These are phyloP conservation scores for Candida chauliodis DNA, from an alignment of 805 yeast species.

Conservation along the genomic window DNA sequence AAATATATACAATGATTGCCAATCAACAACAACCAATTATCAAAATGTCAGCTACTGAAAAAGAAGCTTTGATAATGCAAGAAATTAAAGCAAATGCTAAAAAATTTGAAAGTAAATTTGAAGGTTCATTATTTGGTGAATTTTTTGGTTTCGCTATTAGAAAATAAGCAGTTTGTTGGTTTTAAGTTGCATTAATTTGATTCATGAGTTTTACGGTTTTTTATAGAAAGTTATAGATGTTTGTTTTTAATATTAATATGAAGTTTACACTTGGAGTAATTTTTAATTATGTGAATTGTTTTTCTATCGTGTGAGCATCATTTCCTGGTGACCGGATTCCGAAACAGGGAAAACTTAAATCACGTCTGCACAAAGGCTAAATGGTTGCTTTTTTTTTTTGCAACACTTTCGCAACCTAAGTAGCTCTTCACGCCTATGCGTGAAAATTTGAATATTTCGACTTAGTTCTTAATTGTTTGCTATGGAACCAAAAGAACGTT, in stretches of 20 bases:
- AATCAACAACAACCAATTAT: constrained; percentile 10
- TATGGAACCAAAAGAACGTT: constrained; percentile 38
- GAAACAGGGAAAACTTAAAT: too few relatives aligned
- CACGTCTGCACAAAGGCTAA: too few relatives aligned
- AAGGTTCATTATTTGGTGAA: constrained; percentile 40
- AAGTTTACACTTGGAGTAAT: too few relatives aligned
- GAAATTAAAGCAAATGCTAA: constrained; percentile 36
- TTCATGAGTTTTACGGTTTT: background rate
- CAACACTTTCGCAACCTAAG: too few relatives aligned
- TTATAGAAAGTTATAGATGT: background rate
- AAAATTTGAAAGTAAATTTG: constrained; percentile 38
- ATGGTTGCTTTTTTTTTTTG: too few relatives aligned
- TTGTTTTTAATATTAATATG: too few relatives aligned
- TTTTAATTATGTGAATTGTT: too few relatives aligned
- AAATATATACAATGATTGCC: constrained; percentile 8
- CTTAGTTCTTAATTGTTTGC: constrained; percentile 42
- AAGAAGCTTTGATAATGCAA: constrained; percentile 44
- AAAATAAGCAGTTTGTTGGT: constrained; percentile 9
- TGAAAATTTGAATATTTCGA: constrained; percentile 32
- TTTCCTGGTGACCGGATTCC: too few relatives aligned
- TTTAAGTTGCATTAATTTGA: background rate
- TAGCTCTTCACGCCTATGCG: too few relatives aligned
- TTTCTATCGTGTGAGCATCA: too few relatives aligned
- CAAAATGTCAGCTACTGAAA: constrained; percentile 38
- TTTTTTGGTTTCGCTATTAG: constrained; percentile 34